Conservation (phyloP, 805 yeast genomes). For the Candida loeiensis region DNA sequence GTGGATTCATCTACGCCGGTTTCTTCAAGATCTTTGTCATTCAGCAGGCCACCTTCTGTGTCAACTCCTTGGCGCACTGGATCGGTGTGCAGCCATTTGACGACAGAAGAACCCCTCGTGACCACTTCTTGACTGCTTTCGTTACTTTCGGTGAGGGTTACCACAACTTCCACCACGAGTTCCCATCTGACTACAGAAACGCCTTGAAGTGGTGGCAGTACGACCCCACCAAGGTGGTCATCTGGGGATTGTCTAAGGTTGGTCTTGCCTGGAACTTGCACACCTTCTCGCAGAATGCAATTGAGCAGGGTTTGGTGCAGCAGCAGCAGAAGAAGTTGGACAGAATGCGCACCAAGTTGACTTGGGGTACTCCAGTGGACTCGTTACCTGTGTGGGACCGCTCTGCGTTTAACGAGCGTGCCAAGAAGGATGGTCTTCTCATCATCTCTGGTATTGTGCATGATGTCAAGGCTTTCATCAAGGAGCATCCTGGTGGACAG, state of each 20-base stretch:
- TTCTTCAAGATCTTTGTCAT: constrained; percentile 63
- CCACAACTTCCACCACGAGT: constrained; percentile 88
- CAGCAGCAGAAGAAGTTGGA: constrained; percentile 80
- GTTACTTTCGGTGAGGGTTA: constrained; percentile 89
- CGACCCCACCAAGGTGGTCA: constrained; percentile 73
- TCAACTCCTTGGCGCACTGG: constrained; percentile 84
- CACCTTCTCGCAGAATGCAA: constrained; percentile 74
- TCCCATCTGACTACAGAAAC: constrained; percentile 85
- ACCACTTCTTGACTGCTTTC: constrained; percentile 73
- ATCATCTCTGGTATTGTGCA: constrained; percentile 78
- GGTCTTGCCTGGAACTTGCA: constrained; percentile 74
- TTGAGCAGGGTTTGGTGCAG: constrained; percentile 77
- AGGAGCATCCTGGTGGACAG: constrained; percentile 84
- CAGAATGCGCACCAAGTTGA: constrained; percentile 53
- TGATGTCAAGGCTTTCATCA: constrained; percentile 63
- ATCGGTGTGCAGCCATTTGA: constrained; percentile 83
- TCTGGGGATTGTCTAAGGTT: constrained; percentile 55
- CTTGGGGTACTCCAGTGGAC: constrained; percentile 72
- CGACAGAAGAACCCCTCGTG: constrained; percentile 84
- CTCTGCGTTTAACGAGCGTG: constrained; percentile 50
- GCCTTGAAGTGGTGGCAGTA: constrained; percentile 86
- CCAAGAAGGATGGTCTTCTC: constrained; percentile 57
- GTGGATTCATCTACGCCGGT: constrained; percentile 79
- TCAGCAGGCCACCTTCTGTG: constrained; percentile 85
- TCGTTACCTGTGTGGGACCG: constrained; percentile 74